Conservation (phyloP, 116 monocot genomes). For the Zostera marina region DNA sequence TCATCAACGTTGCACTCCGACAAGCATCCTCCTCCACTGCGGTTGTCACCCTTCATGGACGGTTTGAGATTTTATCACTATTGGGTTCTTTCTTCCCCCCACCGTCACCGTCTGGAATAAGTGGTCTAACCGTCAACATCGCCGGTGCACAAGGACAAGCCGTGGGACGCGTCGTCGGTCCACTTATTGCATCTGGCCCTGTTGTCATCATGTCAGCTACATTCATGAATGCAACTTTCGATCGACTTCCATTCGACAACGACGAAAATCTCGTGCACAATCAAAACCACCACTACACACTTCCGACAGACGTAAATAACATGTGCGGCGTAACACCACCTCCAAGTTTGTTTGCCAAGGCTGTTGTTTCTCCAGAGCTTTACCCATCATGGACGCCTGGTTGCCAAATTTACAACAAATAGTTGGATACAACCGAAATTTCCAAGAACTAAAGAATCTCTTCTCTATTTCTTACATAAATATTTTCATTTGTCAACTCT, state of each 20-base stretch:
- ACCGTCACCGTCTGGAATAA: conserved; percentile 1
- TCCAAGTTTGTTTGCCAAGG: conserved; percentile 7
- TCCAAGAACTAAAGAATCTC: no score
- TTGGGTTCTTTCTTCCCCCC: conserved; percentile 25
- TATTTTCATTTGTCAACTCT: no score
- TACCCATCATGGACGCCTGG: conserved; percentile 17
- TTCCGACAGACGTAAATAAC: not conserved
- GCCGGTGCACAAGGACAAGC: conserved; percentile 32
- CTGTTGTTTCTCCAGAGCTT: conserved; percentile 8
- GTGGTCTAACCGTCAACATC: conserved; percentile 17
- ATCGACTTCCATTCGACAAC: conserved; percentile 16
- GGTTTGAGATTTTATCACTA: conserved; percentile 30
- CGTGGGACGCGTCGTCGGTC: conserved; percentile 26
- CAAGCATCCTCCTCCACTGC: conserved; percentile 8
- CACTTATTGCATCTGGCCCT: conserved; percentile 21
- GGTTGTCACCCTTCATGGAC: conserved; percentile 14
- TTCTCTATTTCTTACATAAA: no score
- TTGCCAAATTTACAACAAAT: conserved; percentile 9
- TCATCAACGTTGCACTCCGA: conserved; percentile 24
- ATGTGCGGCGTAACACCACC: conserved; percentile 8
- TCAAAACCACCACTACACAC: conserved; percentile 4
- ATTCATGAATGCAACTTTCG: conserved; percentile 20
- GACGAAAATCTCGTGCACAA: conserved; percentile 3
- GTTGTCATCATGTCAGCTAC: conserved; percentile 23
- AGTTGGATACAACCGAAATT: not conserved